phyloP scores from a whole-genome alignment of 352 stramenopile genomes.

The Pythium oligandrum region DNA sequence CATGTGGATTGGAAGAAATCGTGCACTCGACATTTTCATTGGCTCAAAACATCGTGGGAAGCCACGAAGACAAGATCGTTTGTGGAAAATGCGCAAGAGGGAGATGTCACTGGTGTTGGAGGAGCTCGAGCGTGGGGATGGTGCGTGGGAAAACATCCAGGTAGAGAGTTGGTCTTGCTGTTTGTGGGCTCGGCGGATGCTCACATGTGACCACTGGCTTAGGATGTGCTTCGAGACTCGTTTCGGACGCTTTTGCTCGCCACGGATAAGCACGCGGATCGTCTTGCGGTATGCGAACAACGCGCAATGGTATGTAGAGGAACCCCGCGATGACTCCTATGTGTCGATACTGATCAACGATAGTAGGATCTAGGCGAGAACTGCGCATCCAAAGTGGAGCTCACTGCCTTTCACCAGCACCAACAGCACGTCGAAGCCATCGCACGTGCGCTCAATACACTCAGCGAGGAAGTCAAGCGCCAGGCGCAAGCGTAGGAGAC shows the following conservation, averaged over 20 bases:
- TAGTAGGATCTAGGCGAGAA: conserved; percentile 10
- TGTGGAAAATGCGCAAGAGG: no score
- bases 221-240: neutral
- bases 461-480: conserved; percentile 36
- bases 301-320: neutral
- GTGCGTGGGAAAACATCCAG: conserved; percentile 68
- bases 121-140: conserved; percentile 42
- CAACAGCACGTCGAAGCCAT: conserved; percentile 37
- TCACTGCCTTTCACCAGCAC: conserved; percentile 11
- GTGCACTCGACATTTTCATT: no score
- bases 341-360: no score
- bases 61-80: no score
- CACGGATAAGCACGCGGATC: neutral
- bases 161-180: conserved; percentile 9
- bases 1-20: no score
- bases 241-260: neutral
- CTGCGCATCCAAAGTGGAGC: conserved; percentile 3
- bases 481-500: conserved; percentile 17
- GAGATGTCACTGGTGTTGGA: neutral
- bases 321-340: no score
- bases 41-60: no score
- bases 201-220: neutral
- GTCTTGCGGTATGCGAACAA: neutral
- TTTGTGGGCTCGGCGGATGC: neutral
- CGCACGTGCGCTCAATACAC: conserved; percentile 32